Evolutionary conservation across 148 eudicot species (phyloP).

Genomic region (Cornus florida): DNA sequence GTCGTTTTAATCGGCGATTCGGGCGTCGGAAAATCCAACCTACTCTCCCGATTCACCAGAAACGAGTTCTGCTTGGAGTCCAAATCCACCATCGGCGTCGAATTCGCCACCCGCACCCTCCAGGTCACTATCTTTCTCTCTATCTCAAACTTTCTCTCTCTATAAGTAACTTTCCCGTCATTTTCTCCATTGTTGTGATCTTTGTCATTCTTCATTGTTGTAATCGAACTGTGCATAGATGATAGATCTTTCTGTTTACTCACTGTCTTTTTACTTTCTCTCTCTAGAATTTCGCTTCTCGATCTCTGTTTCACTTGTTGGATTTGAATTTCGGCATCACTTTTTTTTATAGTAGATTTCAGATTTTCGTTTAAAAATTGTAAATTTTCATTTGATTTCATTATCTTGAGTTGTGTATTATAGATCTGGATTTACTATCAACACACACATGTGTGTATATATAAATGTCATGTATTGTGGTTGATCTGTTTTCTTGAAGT

Average conservation of each 20-base stretch:
- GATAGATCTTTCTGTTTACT: background rate
- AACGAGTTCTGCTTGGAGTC: conserved; percentile 66
- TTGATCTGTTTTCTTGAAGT: background rate
- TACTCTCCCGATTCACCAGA: conserved; percentile 56
- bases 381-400: background rate
- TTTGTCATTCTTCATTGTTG: too few species aligned
- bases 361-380: background rate
- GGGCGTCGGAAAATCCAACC: conserved; percentile 56
- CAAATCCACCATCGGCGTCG: conserved; percentile 68
- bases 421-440: conserved; percentile 6
- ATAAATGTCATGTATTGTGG: background rate
- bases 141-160: background rate
- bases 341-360: background rate
- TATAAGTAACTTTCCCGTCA: background rate
- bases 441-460: background rate
- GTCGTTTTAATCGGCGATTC: conserved; percentile 63
- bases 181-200: background rate
- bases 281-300: background rate
- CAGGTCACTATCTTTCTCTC: conserved; percentile 31
- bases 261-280: background rate
- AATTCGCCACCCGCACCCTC: conserved; percentile 67
- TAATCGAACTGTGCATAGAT: background rate
- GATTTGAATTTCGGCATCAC: background rate
- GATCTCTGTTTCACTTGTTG: background rate
- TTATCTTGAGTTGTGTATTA: background rate